Evolutionary conservation across 148 eudicot species (phyloP).

Genomic region (Gaultheria prostrata): DNA sequence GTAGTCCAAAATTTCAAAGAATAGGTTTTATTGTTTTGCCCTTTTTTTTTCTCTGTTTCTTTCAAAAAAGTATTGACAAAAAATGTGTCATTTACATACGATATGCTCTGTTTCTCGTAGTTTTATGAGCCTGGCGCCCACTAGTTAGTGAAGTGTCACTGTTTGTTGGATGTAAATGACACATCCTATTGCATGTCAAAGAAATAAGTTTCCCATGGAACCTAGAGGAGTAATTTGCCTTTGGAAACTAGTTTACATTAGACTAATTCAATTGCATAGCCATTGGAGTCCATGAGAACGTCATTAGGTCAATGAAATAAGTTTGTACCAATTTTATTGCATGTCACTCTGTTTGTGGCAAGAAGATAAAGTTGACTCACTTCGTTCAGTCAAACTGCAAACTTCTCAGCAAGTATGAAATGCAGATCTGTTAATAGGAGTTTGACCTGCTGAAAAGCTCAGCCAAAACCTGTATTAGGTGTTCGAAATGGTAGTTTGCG

Average conservation of each 20-base stretch:
- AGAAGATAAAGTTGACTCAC: background rate
- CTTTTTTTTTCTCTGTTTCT: background rate
- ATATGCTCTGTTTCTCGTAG: background rate
- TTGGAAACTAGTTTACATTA: background rate
- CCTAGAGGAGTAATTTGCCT: background rate
- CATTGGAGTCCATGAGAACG: background rate
- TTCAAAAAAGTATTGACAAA: background rate
- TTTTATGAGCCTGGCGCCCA: background rate
- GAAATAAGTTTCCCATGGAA: background rate
- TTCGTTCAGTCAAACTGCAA: background rate
- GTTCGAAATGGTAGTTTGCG: background rate
- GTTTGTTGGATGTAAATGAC: background rate
- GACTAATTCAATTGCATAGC: background rate
- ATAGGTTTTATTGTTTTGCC: background rate
- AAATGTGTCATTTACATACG: background rate
- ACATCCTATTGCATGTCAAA: background rate
- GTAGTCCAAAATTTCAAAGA: background rate
- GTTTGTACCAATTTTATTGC: background rate
- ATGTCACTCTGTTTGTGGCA: background rate
- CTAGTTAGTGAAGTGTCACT: background rate
- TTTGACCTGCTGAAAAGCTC: background rate
- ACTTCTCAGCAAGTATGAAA: background rate
- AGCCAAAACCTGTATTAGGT: background rate
- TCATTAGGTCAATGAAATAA: background rate
- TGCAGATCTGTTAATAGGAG: background rate